phyloP scores from a whole-genome alignment of 2,329 filamentous ascomycete species.

The Venturia aucupariae region DNA sequence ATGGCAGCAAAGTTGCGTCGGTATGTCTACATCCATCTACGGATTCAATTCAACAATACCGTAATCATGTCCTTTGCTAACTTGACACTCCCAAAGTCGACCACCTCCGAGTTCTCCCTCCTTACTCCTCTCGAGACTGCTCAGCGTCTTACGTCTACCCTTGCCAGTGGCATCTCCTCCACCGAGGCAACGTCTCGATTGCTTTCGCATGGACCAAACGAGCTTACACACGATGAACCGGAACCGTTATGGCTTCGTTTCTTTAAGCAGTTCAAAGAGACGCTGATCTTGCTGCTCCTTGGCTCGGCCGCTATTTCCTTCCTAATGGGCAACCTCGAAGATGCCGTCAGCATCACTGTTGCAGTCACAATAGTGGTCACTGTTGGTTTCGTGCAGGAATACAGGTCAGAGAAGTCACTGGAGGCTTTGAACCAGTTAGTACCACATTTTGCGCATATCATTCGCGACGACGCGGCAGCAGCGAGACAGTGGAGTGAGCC shows the following conservation, averaged over 20 bases:
- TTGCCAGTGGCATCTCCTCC: conserved; percentile 70
- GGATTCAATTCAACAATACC: background rate
- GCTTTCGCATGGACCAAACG: conserved; percentile 77
- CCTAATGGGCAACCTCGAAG: conserved; percentile 85
- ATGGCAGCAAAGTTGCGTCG: conserved; percentile 7
- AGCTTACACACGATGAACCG: conserved; percentile 86
- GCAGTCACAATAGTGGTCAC: conserved; percentile 95
- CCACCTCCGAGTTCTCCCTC: conserved; percentile 47
- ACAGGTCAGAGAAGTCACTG: conserved; percentile 92
- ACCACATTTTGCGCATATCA: conserved; percentile 91
- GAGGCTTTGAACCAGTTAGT: conserved; percentile 91
- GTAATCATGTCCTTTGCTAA: background rate
- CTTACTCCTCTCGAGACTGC: conserved; percentile 74
- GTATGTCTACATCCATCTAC: conserved; percentile 6
- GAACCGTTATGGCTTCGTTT: conserved; percentile 95
- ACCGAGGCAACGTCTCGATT: conserved; percentile 73
- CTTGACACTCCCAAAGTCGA: conserved; percentile 25
- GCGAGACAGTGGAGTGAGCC: conserved; percentile 21
- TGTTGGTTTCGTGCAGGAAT: conserved; percentile 95
- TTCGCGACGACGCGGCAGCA: conserved; percentile 46
- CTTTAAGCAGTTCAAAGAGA: conserved; percentile 92
- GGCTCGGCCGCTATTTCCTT: conserved; percentile 82
- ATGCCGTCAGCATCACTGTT: conserved; percentile 89
- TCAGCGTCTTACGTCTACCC: conserved; percentile 68
- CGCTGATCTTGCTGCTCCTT: conserved; percentile 83